Percentiles rank a stretch among this genome's conserved stretches.
Evolutionary conservation across 306 rosid species (phyloP).

Genomic region (cucumber (Cucumis sativus)): Cucumber_9930_V3 NC_026660.2:2104501-2105000

Average conservation of each 20-base stretch:
- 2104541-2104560: slow-evolving; percentile 30
- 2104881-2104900: slow-evolving; percentile 91
- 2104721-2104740: slow-evolving; percentile 14
- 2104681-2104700: background rate
- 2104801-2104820: slow-evolving; percentile 24
- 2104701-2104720: slow-evolving; percentile 16
- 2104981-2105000: slow-evolving; percentile 41
- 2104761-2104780: background rate
- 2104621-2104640: slow-evolving; percentile 21
- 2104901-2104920: slow-evolving; percentile 81
- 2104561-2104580: slow-evolving; percentile 54
- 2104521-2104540: slow-evolving; percentile 25
- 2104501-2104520: slow-evolving; percentile 20
- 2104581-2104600: slow-evolving; percentile 75
- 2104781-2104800: slow-evolving; percentile 18
- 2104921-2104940: slow-evolving; percentile 71
- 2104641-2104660: slow-evolving; percentile 24
- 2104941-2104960: slow-evolving; percentile 56
- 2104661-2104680: background rate
- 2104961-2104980: slow-evolving; percentile 25
- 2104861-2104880: slow-evolving; percentile 93
- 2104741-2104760: background rate
- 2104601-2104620: slow-evolving; percentile 31
- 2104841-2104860: slow-evolving; percentile 76
- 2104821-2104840: slow-evolving; percentile 25